Evolutionary conservation across 176 grass and related monocot genomes (phyloP).

Genomic region (barley (Hordeum vulgare)): MorexV3_pseudomolecules_assembly NC_058519.1:509048373-509048872

Average conservation of each 20-base stretch:
- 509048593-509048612: conserved; percentile 37
- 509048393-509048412: background rate
- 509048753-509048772: conserved; percentile 80
- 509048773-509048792: conserved; percentile 73
- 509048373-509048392: conserved; percentile 2
- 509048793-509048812: conserved; percentile 53
- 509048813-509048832: conserved; percentile 50
- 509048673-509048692: conserved; percentile 56
- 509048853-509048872: background rate
- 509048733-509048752: conserved; percentile 74
- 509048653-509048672: conserved; percentile 87
- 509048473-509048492: conserved; percentile 56
- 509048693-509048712: conserved; percentile 45
- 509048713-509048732: conserved; percentile 37
- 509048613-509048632: conserved; percentile 17
- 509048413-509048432: background rate
- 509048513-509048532: conserved; percentile 31
- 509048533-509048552: conserved; percentile 30
- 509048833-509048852: conserved; percentile 37
- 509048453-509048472: conserved; percentile 3
- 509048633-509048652: conserved; percentile 56
- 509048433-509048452: background rate
- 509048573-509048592: background rate
- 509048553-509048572: conserved; percentile 68
- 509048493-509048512: conserved; percentile 23